Percentiles rank a stretch among this genome's conserved stretches.
These are phyloP conservation scores for Chlorencoelia australis DNA, from an alignment of 2,329 filamentous ascomycete genomes.

Conservation along the genomic window DNA sequence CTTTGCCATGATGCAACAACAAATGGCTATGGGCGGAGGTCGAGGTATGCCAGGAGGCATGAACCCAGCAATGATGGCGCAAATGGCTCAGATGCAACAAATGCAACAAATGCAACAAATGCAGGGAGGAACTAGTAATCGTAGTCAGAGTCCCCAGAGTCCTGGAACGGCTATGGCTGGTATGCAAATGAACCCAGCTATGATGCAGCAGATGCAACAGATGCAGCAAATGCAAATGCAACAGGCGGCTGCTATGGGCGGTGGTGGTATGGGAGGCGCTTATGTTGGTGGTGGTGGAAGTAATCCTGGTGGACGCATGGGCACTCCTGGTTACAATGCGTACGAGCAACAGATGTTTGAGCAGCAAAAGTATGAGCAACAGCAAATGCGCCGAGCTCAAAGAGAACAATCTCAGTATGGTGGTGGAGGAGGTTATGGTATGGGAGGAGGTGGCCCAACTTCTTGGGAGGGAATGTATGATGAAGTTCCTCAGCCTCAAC, in stretches of 20 bases:
- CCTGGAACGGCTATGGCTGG: slow-evolving; percentile 22
- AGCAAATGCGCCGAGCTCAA: slow-evolving; percentile 40
- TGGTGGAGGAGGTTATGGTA: slow-evolving; percentile 29
- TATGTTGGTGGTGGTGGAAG: slow-evolving; percentile 26
- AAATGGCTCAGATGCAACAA: slow-evolving; percentile 61
- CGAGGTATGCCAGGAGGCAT: slow-evolving; percentile 46
- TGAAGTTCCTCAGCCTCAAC: slow-evolving; percentile 76
- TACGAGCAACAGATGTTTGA: slow-evolving; percentile 68
- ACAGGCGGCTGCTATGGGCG: slow-evolving; percentile 30
- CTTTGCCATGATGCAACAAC: slow-evolving; percentile 88
- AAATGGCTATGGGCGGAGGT: slow-evolving; percentile 63
- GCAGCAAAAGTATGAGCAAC: slow-evolving; percentile 69
- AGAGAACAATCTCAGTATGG: slow-evolving; percentile 25
- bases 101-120: slow-evolving; percentile 44
- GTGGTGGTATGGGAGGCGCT: slow-evolving; percentile 21
- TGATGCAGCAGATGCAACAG: slow-evolving; percentile 47
- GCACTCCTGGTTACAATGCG: slow-evolving; percentile 38
- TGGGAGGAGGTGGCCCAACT: slow-evolving; percentile 55
- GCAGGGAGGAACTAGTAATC: slow-evolving; percentile 18
- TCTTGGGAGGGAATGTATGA: slow-evolving; percentile 99
- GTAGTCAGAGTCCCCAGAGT: slow-evolving; percentile 27
- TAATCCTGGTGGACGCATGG: slow-evolving; percentile 33
- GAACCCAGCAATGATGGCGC: slow-evolving; percentile 54
- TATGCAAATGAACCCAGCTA: slow-evolving; percentile 29
- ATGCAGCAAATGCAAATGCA: slow-evolving; percentile 39